A percentile compares a stretch with the other conserved stretches of the same genome.
Evolutionary conservation across 768 basidiomycete species (phyloP).

Genomic region (Coprinopsis cinerea): DNA sequence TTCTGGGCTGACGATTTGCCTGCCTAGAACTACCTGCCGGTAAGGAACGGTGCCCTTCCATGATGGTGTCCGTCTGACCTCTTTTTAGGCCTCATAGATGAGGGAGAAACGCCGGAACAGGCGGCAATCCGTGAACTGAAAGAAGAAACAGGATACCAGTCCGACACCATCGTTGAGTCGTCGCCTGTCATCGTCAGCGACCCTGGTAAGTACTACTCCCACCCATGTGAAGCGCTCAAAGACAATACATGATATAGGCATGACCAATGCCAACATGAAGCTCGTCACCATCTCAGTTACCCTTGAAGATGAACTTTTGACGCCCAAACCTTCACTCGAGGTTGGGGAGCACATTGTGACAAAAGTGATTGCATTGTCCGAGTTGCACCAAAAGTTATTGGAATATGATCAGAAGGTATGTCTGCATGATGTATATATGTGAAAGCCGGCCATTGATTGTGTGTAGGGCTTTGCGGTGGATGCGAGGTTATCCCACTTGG

Average conservation of each 20-base stretch:
- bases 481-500: slow-evolving; percentile 72
- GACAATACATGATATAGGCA: slow-evolving; percentile 43
- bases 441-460: slow-evolving; percentile 2
- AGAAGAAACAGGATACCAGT: slow-evolving; percentile 90
- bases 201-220: slow-evolving; percentile 47
- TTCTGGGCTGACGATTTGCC: background rate
- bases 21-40: slow-evolving; percentile 34
- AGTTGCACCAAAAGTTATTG: slow-evolving; percentile 39
- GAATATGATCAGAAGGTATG: slow-evolving; percentile 56
- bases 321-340: slow-evolving; percentile 72
- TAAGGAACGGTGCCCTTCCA: slow-evolving; percentile 9
- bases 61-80: background rate
- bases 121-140: slow-evolving; percentile 84
- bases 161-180: slow-evolving; percentile 53
- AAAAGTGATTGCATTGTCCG: slow-evolving; percentile 61
- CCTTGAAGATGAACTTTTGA: slow-evolving; percentile 60
- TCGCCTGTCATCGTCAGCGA: slow-evolving; percentile 61
- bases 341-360: slow-evolving; percentile 81
- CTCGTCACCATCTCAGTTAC: slow-evolving; percentile 67
- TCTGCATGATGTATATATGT: background rate
- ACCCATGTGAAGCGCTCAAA: too few relatives aligned
- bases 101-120: slow-evolving; percentile 72
- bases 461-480: slow-evolving; percentile 62
- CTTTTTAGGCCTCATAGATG: slow-evolving; percentile 69
- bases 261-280: slow-evolving; percentile 94